These are phyloP conservation scores for Amphicarpaea edgeworthii DNA, from an alignment of 306 rosid genomes.

Conservation along the genomic window DNA sequence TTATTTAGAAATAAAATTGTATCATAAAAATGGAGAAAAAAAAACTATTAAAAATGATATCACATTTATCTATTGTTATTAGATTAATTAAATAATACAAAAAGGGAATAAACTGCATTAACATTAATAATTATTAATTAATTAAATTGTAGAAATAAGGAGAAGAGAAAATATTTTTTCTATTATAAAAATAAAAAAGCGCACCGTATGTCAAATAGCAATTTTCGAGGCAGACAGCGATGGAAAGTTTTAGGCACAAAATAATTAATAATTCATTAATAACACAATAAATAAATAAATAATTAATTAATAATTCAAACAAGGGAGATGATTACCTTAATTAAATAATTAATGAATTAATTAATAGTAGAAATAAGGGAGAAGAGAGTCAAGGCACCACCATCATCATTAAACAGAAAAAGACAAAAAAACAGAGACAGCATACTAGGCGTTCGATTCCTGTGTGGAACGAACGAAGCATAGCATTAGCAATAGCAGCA, in stretches of 20 bases:
- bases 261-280: neutral
- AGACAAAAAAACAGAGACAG: neutral
- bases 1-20: no score
- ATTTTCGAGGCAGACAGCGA: neutral
- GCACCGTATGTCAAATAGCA: neutral
- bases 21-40: no score
- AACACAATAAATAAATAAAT: neutral
- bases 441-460: conserved; percentile 4
- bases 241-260: neutral
- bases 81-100: no score
- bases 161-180: no score
- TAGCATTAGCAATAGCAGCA: no score
- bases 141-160: no score
- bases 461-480: neutral
- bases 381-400: neutral
- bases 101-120: no score
- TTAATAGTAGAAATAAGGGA: neutral
- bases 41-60: no score
- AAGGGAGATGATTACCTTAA: neutral
- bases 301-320: neutral
- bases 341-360: neutral
- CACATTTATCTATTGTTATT: no score
- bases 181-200: neutral
- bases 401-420: neutral
- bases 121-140: no score